Conservation (phyloP, 192 early-diverging fungal genomes). For the Linnemannia hyalina region DNA sequence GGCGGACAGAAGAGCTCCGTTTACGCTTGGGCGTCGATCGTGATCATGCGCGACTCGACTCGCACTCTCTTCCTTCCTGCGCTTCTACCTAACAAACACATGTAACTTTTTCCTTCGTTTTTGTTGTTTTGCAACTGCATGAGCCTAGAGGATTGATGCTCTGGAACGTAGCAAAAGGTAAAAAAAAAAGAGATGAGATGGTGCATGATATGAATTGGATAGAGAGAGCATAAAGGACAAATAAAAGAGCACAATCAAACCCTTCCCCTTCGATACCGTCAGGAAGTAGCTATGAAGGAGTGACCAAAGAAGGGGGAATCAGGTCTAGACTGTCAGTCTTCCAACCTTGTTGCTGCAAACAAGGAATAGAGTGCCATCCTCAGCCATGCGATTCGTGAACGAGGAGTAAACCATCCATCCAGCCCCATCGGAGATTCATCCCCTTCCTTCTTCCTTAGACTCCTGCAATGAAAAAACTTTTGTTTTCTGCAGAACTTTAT, state of each 20-base stretch:
- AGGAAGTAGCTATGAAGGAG: neutral
- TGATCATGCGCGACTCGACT: too few relatives aligned
- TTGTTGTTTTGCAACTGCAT: too few relatives aligned
- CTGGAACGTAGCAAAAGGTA: too few relatives aligned
- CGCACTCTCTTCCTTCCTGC: too few relatives aligned
- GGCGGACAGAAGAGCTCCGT: too few relatives aligned
- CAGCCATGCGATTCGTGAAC: neutral
- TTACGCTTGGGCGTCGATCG: too few relatives aligned
- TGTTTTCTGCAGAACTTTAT: neutral
- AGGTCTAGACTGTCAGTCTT: neutral
- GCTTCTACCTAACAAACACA: too few relatives aligned
- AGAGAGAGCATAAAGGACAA: neutral
- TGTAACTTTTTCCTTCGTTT: too few relatives aligned
- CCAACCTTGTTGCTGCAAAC: neutral
- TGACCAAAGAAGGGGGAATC: neutral
- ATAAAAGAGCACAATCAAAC: neutral
- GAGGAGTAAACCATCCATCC: neutral
- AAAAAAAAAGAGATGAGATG: neutral
- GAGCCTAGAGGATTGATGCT: too few relatives aligned
- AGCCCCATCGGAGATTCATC: conserved; percentile 6
- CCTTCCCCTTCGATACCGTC: neutral
- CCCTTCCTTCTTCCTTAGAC: neutral
- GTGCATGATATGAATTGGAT: neutral
- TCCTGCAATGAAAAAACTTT: neutral
- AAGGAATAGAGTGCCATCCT: neutral